Evolutionary conservation across 805 yeast genomes (phyloP).

Genomic region (Wickerhamomyces alni): DNA sequence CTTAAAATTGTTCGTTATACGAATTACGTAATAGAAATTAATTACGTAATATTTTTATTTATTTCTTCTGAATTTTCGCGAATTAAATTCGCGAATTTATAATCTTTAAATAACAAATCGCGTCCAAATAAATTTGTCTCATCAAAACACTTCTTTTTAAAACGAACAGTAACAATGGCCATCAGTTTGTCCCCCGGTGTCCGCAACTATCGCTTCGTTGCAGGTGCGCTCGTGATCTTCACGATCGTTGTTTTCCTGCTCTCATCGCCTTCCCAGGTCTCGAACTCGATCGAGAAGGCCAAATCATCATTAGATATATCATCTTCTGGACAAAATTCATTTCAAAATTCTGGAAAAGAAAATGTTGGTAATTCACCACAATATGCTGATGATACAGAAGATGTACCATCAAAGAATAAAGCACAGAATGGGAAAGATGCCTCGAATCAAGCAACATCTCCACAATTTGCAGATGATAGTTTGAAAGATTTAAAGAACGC

Average conservation of each 20-base stretch:
- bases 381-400: constrained; percentile 23
- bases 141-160: neutral
- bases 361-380: constrained; percentile 19
- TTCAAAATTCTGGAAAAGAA: constrained; percentile 7
- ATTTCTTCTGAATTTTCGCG: neutral
- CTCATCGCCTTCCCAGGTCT: constrained; percentile 34
- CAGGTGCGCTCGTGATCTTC: constrained; percentile 46
- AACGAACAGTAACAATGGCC: neutral
- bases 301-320: constrained; percentile 13
- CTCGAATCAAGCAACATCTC: constrained; percentile 9
- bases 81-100: too few relatives aligned
- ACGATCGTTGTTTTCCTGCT: constrained; percentile 45
- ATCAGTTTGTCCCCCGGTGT: constrained; percentile 22
- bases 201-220: constrained; percentile 46
- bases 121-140: too few relatives aligned
- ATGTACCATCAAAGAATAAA: constrained; percentile 3
- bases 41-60: too few relatives aligned
- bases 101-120: too few relatives aligned
- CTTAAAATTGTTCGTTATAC: neutral
- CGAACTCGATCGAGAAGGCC: constrained; percentile 27
- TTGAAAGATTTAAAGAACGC: constrained; percentile 5
- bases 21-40: too few relatives aligned
- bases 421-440: constrained; percentile 2
- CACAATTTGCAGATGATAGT: constrained; percentile 21
- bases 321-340: neutral